These are phyloP conservation scores for Planoprotostelium fungivorum DNA, from an alignment of 78 protist species.

Conservation along the genomic window DNA sequence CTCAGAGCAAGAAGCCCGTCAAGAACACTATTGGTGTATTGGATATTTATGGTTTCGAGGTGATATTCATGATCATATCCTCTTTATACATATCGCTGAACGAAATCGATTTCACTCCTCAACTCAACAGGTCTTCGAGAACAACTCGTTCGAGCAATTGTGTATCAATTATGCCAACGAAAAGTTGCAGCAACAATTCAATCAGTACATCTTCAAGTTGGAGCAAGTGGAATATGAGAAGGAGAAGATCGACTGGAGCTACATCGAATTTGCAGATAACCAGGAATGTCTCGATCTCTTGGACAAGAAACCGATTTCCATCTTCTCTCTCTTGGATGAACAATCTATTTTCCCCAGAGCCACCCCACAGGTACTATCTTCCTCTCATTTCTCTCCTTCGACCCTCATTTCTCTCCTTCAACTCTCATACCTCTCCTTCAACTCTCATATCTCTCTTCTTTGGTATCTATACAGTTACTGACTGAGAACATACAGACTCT, in stretches of 20 bases:
- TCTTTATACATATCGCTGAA: too few relatives aligned
- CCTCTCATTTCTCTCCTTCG: not conserved
- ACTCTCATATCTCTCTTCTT: not conserved
- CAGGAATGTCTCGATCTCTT: constrained; percentile 75
- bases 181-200: constrained; percentile 82
- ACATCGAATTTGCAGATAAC: constrained; percentile 79
- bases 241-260: constrained; percentile 79
- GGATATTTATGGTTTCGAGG: constrained; percentile 98
- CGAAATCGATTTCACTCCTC: too few relatives aligned
- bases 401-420: not conserved
- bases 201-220: constrained; percentile 69
- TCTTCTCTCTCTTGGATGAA: constrained; percentile 83
- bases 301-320: constrained; percentile 68
- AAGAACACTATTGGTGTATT: constrained; percentile 80
- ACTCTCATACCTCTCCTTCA: too few relatives aligned
- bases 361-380: constrained; percentile 31
- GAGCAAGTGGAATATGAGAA: constrained; percentile 77
- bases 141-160: constrained; percentile 86
- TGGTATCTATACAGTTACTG: constrained; percentile 49
- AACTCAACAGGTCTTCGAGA: constrained; percentile 31
- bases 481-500: constrained; percentile 5
- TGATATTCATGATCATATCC: too few relatives aligned
- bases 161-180: constrained; percentile 92
- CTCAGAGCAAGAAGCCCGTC: constrained; percentile 14
- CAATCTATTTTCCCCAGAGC: constrained; percentile 80